These are phyloP conservation scores for Colletotrichum siamense DNA, from an alignment of 2,329 filamentous ascomycete species.

Conservation along the genomic window DNA sequence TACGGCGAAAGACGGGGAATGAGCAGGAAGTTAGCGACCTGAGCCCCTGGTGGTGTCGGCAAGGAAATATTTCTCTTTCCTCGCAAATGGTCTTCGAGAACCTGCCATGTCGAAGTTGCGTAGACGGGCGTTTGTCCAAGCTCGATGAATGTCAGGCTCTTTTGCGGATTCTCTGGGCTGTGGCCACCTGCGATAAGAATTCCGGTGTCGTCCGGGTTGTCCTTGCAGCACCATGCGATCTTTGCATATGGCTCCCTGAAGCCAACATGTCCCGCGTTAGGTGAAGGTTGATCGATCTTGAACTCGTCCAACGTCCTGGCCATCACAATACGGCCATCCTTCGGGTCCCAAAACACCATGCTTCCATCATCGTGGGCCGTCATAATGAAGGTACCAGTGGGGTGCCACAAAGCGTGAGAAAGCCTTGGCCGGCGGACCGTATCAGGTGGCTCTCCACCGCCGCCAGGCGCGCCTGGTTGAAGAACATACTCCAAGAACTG, in stretches of 20 bases:
- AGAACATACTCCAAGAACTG: conserved; percentile 86
- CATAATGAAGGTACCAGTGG: conserved; percentile 86
- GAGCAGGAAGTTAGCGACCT: conserved; percentile 81
- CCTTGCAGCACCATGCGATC: conserved; percentile 92
- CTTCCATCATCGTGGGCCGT: conserved; percentile 91
- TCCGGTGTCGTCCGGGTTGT: conserved; percentile 91
- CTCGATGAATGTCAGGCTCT: conserved; percentile 88
- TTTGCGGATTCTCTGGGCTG: conserved; percentile 67
- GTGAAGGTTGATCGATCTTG: conserved; percentile 72
- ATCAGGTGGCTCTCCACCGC: conserved; percentile 69
- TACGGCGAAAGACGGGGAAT: conserved; percentile 85
- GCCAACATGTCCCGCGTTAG: conserved; percentile 55
- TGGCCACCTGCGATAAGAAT: conserved; percentile 86
- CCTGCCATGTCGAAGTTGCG: conserved; percentile 88
- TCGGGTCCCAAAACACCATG: conserved; percentile 92
- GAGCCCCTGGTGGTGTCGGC: conserved; percentile 76
- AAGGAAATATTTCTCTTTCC: conserved; percentile 77
- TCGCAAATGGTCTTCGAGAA: conserved; percentile 78
- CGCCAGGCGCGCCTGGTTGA: conserved; percentile 82
- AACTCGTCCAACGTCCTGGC: conserved; percentile 80
- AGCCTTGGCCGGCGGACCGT: conserved; percentile 73
- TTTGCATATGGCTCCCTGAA: conserved; percentile 77
- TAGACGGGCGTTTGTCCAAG: conserved; percentile 89
- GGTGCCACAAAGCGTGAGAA: conserved; percentile 91
- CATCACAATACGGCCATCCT: conserved; percentile 83